These are phyloP conservation scores for Fusarium avenaceum DNA, from an alignment of 2,329 filamentous ascomycete genomes.

Conservation along the genomic window DNA sequence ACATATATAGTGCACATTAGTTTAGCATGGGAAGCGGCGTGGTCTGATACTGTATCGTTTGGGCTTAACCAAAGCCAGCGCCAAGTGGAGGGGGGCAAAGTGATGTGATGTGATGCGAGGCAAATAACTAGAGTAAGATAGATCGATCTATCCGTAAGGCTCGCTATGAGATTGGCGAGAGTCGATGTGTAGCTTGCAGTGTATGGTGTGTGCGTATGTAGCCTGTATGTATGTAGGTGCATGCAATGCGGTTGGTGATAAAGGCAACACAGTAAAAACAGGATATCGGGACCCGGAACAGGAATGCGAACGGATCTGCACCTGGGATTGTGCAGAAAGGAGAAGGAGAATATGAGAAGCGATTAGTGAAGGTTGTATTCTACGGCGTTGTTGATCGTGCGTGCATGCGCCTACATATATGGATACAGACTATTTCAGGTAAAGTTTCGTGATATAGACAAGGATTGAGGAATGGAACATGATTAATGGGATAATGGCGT, in stretches of 20 bases:
- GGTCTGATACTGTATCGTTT: constrained; percentile 29
- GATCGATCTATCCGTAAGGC: constrained; percentile 8
- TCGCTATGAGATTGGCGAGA: constrained; percentile 36
- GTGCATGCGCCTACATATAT: constrained; percentile 32
- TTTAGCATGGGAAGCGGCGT: constrained; percentile 24
- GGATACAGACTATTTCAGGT: constrained; percentile 16
- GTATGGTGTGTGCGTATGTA: constrained; percentile 30
- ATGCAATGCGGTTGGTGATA: constrained; percentile 19
- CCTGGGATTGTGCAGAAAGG: constrained; percentile 25
- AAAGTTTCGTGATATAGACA: constrained; percentile 26
- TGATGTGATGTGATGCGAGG: background rate
- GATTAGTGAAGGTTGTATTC: constrained; percentile 33
- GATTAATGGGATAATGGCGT: background rate
- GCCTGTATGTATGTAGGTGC: background rate
- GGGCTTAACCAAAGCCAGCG: constrained; percentile 24
- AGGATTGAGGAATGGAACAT: constrained; percentile 11
- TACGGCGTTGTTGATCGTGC: constrained; percentile 24
- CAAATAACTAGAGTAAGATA: constrained; percentile 3
- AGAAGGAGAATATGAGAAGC: constrained; percentile 22
- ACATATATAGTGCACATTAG: constrained; percentile 35
- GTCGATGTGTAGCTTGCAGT: background rate
- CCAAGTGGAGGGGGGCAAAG: constrained; percentile 29
- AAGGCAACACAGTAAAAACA: constrained; percentile 10
- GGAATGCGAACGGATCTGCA: constrained; percentile 28
- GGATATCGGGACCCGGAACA: background rate